Base-by-base conservation (phyloP, 768 basidiomycete species). In the Leccinum disarticulatum region DNA sequence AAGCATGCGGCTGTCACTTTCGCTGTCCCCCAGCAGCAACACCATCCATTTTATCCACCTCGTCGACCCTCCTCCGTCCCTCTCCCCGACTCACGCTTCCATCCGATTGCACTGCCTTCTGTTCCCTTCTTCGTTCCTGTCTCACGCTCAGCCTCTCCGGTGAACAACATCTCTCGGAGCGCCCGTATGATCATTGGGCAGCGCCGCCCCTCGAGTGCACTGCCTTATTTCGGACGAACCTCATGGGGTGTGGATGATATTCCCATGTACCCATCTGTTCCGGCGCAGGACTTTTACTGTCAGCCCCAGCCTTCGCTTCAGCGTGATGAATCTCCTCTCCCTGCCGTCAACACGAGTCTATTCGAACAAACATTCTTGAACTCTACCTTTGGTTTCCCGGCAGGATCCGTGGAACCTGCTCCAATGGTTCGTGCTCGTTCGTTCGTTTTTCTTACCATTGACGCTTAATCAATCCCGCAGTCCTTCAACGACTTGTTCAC, bases 31-130 rank as follows among this genome's bases (percentile, higher is more conserved):
- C 15, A 43, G 5, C 41, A 43, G 10, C 41, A 35, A 3, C 62
- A 62, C 11, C 64, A 61, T 4, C 61, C 64, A 0, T 57, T 73
- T 33, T 78, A 77, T 64, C 73, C 73, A 10, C 79, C 77, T 15
- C 83, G 86, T 56, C 80, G 87, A 1, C 78, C 86, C 2, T 88
- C 86, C 0, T 86, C 85, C 0, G 86, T 87, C 0, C 87, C 87
- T 1, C 80, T 86, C 10, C 83, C 82, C 3, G 80, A 79, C 55
- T 66, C 72, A 47, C 66, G 67, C 6, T 71, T 69, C 60, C 68
- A 73, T 57, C 73, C 74, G 3, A 83, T 84, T 48, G 68, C 80
- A 0, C 64, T 85, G 14, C 81, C 83, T 0, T 69, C 76, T 0
- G 56, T 79, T 1, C 74, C 82, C 0, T 79, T n/a, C n/a, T n/a